Evolutionary conservation across 257 asterid species (phyloP).

Genomic region (Knoxia roxburghii): DNA sequence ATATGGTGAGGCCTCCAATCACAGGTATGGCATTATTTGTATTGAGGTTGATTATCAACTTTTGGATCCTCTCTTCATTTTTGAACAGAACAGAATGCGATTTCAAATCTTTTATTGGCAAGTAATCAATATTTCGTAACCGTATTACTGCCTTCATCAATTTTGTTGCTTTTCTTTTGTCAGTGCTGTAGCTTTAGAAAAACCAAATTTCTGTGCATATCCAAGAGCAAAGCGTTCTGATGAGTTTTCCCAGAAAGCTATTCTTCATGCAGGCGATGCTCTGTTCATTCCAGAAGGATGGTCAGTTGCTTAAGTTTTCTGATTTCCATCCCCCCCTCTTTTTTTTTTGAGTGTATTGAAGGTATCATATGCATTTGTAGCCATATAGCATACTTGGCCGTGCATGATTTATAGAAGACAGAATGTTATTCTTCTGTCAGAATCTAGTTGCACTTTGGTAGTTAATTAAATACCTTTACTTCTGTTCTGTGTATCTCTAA

Average conservation of each 20-base stretch:
- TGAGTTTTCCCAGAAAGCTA: conserved; percentile 65
- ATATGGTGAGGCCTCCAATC: conserved; percentile 95
- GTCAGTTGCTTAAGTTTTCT: conserved; percentile 29
- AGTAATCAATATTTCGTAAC: not conserved
- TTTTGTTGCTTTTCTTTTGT: conserved; percentile 20
- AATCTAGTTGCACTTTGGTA: not conserved
- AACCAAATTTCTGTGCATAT: conserved; percentile 43
- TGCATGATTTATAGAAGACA: conserved; percentile 1
- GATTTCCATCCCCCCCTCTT: too few relatives aligned
- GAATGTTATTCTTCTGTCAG: not conserved
- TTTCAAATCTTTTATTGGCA: not conserved
- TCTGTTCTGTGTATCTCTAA: not conserved
- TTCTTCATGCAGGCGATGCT: conserved; percentile 89
- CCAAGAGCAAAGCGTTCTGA: conserved; percentile 62
- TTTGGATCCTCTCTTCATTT: not conserved
- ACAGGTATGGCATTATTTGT: conserved; percentile 50
- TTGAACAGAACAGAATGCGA: not conserved
- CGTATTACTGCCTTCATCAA: conserved; percentile 13
- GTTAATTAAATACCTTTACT: not conserved
- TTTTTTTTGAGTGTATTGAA: not conserved
- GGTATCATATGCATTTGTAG: not conserved
- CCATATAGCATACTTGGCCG: not conserved
- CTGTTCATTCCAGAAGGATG: conserved; percentile 98
- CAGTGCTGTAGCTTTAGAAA: conserved; percentile 70
- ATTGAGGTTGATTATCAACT: not conserved